These are phyloP conservation scores for Ambrosia hybrid DNA, from an alignment of 140 eudicot genomes.

Conservation along the genomic window DNA sequence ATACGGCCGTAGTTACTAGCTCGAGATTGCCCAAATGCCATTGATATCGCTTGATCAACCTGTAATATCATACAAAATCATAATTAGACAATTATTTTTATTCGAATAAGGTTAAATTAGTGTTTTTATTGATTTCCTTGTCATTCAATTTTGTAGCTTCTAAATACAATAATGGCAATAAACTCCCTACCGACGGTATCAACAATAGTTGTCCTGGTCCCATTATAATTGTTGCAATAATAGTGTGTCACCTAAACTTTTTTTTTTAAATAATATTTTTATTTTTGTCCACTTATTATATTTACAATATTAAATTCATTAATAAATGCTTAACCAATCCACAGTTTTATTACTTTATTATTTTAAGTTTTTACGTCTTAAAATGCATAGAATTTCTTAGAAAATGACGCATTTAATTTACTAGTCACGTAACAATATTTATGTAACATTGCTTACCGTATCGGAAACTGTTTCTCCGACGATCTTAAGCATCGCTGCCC, in stretches of 20 bases:
- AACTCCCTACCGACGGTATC: constrained; percentile 43
- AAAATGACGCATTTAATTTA: constrained; percentile 19
- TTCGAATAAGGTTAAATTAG: background rate
- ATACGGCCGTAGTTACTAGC: constrained; percentile 54
- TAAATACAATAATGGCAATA: constrained; percentile 22
- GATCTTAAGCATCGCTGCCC: constrained; percentile 42
- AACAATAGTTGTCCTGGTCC: constrained; percentile 33
- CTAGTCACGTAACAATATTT: background rate
- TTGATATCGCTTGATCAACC: constrained; percentile 84
- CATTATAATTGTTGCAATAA: constrained; percentile 32
- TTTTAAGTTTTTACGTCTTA: background rate
- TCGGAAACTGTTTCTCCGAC: constrained; percentile 72
- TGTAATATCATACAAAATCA: constrained; percentile 15
- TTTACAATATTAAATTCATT: background rate
- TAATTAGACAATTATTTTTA: constrained; percentile 9
- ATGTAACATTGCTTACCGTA: constrained; percentile 38
- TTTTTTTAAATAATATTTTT: background rate
- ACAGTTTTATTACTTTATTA: background rate
- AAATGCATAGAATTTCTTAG: background rate
- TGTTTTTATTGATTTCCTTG: background rate
- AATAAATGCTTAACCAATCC: background rate
- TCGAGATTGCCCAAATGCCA: constrained; percentile 67
- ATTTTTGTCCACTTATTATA: background rate
- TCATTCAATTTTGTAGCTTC: constrained; percentile 29
- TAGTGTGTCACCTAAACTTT: constrained; percentile 25